Conservation (phyloP, 2,329 filamentous ascomycete species). For the Colletotrichum orbiculare region DNA sequence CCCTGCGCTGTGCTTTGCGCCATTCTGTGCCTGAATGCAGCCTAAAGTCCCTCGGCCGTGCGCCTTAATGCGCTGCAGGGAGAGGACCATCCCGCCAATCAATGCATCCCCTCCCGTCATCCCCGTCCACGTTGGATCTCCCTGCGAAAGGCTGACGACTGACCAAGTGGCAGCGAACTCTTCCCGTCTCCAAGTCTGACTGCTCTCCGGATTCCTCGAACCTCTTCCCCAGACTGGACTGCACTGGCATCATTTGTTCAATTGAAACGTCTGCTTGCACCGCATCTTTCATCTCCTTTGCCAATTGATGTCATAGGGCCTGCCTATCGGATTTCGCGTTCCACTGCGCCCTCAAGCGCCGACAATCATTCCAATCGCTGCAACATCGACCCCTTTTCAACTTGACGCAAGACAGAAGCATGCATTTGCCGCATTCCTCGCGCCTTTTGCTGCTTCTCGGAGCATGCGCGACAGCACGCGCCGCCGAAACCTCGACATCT, state of each 20-base stretch:
- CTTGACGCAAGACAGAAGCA: constrained; percentile 31
- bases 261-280: background rate
- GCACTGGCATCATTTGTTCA: background rate
- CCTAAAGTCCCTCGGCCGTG: background rate
- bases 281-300: background rate
- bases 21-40: constrained; percentile 3
- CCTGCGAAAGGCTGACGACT: constrained; percentile 35
- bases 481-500: constrained; percentile 42
- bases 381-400: background rate
- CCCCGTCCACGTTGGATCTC: constrained; percentile 22
- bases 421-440: constrained; percentile 39
- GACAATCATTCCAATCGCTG: constrained; percentile 16
- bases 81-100: constrained; percentile 25
- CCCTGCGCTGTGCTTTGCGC: no score
- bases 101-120: constrained; percentile 29
- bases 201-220: background rate
- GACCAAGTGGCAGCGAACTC: constrained; percentile 23
- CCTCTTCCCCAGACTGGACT: background rate
- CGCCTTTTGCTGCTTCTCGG: constrained; percentile 50
- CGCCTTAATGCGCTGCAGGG: constrained; percentile 16
- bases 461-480: constrained; percentile 43
- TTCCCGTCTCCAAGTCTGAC: background rate
- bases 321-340: background rate
- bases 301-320: constrained; percentile 28
- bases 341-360: constrained; percentile 24